phyloP scores from a whole-genome alignment of 1,284 basidiomycete genomes.

The Malassezia psittaci region DNA sequence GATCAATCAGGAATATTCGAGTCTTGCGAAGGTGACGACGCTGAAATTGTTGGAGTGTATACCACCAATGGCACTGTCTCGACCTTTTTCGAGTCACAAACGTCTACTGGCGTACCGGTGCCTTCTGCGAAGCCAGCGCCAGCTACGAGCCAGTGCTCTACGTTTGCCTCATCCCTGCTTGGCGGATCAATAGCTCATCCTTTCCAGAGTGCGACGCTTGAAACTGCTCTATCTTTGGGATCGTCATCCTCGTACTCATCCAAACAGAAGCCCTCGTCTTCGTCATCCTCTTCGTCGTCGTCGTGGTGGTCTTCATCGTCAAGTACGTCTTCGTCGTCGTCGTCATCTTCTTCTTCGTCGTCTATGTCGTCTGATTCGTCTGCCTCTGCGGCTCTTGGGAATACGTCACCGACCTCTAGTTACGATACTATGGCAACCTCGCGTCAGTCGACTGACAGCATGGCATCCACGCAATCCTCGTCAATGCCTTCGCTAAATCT shows the following conservation, averaged over 20 bases:
- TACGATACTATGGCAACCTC: neutral
- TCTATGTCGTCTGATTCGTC: neutral
- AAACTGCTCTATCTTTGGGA: neutral
- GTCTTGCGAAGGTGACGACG: slow-evolving; percentile 33
- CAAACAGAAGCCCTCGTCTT: neutral
- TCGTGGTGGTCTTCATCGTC: neutral
- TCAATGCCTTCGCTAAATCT: neutral
- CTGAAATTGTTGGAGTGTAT: slow-evolving; percentile 34
- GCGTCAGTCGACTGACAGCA: neutral
- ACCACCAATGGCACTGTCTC: slow-evolving; percentile 18
- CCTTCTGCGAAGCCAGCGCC: slow-evolving; percentile 10
- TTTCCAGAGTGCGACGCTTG: slow-evolving; percentile 1
- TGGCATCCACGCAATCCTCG: neutral
- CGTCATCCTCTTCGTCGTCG: neutral
- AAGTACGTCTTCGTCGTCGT: neutral
- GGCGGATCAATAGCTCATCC: slow-evolving; percentile 6
- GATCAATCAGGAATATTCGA: slow-evolving; percentile 27
- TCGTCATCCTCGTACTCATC: neutral
- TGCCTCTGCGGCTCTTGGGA: neutral
- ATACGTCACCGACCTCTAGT: neutral
- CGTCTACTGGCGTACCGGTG: neutral
- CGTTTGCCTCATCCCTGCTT: slow-evolving; percentile 3
- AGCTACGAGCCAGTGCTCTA: neutral
- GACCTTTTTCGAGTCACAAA: slow-evolving; percentile 36
- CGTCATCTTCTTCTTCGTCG: neutral